Evolutionary conservation across 371 early-diverging fungal genomes (phyloP).

Genomic region (Mortierella sp.): DNA sequence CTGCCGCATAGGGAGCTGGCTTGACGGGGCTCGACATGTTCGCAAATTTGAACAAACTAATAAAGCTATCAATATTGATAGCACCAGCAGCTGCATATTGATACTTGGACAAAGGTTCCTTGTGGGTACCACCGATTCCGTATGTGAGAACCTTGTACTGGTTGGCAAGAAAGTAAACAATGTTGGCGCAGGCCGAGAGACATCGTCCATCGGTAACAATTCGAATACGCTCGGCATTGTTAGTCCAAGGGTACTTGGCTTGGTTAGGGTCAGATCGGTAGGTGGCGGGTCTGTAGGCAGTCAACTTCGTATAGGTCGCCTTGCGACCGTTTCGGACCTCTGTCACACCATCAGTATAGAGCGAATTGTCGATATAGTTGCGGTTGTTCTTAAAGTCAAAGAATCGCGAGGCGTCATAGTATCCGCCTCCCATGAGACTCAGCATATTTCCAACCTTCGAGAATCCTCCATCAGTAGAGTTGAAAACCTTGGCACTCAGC

Average conservation of each 20-base stretch:
- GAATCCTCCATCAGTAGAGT: neutral
- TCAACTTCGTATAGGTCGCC: slow-evolving; percentile 8
- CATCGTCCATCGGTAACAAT: slow-evolving; percentile 20
- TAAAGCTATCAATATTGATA: neutral
- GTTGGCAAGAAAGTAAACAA: neutral
- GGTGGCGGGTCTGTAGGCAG: slow-evolving; percentile 5
- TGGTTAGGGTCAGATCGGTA: neutral
- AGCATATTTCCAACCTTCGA: slow-evolving; percentile 10
- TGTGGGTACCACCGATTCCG: slow-evolving; percentile 8
- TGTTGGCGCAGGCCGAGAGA: slow-evolving; percentile 10
- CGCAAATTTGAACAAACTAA: neutral
- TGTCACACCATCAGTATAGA: neutral
- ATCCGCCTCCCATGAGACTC: slow-evolving; percentile 4
- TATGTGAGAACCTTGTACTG: slow-evolving; percentile 10
- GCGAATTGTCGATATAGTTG: slow-evolving; percentile 4
- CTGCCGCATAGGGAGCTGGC: neutral
- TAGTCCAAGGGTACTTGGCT: slow-evolving; percentile 19
- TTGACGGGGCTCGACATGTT: slow-evolving; percentile 21
- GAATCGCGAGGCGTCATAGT: slow-evolving; percentile 9
- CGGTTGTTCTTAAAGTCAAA: neutral
- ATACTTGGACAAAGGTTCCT: slow-evolving; percentile 8
- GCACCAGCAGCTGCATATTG: slow-evolving; percentile 7
- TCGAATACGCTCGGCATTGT: slow-evolving; percentile 11
- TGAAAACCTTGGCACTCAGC: slow-evolving; percentile 9
- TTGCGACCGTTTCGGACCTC: slow-evolving; percentile 5